Percentiles rank a stretch among this genome's conserved stretches.
Conservation (phyloP, 2,329 filamentous ascomycete species). For the Microcyclosporella mali region DNA sequence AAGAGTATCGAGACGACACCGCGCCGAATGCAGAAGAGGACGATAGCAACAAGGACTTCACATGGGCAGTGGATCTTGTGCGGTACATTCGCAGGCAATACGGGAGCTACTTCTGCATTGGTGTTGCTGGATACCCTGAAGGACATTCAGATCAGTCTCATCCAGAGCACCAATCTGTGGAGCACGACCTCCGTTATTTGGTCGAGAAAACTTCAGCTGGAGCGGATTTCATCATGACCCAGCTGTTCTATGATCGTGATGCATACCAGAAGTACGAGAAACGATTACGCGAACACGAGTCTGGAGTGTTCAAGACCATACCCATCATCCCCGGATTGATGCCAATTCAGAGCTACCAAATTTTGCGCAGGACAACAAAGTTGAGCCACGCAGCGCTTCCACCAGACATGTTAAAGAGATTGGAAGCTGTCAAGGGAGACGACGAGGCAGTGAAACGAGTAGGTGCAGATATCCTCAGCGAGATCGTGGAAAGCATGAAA, state of each 20-base stretch:
- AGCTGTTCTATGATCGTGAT: constrained; percentile 87
- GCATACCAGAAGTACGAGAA: constrained; percentile 77
- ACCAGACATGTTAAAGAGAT: constrained; percentile 58
- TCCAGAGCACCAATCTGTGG: constrained; percentile 65
- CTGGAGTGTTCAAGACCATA: constrained; percentile 76
- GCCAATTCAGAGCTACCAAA: constrained; percentile 97
- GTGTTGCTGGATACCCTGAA: constrained; percentile 91
- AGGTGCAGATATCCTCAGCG: constrained; percentile 74
- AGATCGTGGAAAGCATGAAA: constrained; percentile 75
- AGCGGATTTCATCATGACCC: constrained; percentile 97
- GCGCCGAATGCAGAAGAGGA: constrained; percentile 52
- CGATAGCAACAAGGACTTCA: constrained; percentile 68
- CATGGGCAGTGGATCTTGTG: constrained; percentile 83
- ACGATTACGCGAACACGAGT: constrained; percentile 70
- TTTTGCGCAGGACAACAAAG: constrained; percentile 88
- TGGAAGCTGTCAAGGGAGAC: constrained; percentile 68
- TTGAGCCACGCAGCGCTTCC: constrained; percentile 85
- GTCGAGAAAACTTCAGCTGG: constrained; percentile 87
- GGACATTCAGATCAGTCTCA: constrained; percentile 89
- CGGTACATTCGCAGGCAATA: constrained; percentile 78
- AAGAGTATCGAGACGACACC: constrained; percentile 71
- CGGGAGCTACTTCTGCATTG: constrained; percentile 93
- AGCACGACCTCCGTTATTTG: constrained; percentile 72
- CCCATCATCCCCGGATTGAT: constrained; percentile 92
- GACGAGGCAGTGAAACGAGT: constrained; percentile 75